Conservation (phyloP, 2,329 filamentous ascomycete species). For the Onygena corvina region DNA sequence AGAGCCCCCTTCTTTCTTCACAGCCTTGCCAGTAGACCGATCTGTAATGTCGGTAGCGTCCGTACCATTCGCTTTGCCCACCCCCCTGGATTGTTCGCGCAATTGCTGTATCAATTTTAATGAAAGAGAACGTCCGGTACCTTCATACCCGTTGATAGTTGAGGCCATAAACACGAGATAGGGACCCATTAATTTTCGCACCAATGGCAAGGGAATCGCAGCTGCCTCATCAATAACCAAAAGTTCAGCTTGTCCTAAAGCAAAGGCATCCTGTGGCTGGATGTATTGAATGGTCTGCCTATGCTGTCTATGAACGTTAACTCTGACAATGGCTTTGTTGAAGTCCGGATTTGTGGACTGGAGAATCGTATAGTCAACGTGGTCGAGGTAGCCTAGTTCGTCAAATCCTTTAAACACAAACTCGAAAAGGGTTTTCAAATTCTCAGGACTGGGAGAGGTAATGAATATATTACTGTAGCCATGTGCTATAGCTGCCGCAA, state of each 20-base stretch:
- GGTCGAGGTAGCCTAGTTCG: slow-evolving; percentile 82
- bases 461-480: slow-evolving; percentile 99
- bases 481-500: slow-evolving; percentile 86
- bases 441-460: slow-evolving; percentile 92
- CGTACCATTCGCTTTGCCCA: slow-evolving; percentile 40
- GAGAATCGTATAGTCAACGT: slow-evolving; percentile 94
- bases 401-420: slow-evolving; percentile 99
- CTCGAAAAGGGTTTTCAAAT: slow-evolving; percentile 95
- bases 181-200: slow-evolving; percentile 87
- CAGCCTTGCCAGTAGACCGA: slow-evolving; percentile 60
- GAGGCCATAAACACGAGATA: slow-evolving; percentile 99
- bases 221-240: slow-evolving; percentile 96
- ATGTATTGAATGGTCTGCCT: slow-evolving; percentile 98
- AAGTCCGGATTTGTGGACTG: slow-evolving; percentile 97
- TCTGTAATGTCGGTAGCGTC: slow-evolving; percentile 59
- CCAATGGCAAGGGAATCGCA: slow-evolving; percentile 84
- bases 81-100: slow-evolving; percentile 73
- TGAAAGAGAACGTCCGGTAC: slow-evolving; percentile 85
- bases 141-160: slow-evolving; percentile 97
- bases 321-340: slow-evolving; percentile 95
- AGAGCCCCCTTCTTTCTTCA: slow-evolving; percentile 50
- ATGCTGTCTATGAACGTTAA: slow-evolving; percentile 90
- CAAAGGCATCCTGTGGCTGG: slow-evolving; percentile 87
- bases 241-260: slow-evolving; percentile 85
- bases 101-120: slow-evolving; percentile 95